Percentiles rank a stretch among this genome's conserved stretches.
These are phyloP conservation scores for Vigna angularis DNA, from an alignment of 306 rosid species.

Conservation along the genomic window DNA sequence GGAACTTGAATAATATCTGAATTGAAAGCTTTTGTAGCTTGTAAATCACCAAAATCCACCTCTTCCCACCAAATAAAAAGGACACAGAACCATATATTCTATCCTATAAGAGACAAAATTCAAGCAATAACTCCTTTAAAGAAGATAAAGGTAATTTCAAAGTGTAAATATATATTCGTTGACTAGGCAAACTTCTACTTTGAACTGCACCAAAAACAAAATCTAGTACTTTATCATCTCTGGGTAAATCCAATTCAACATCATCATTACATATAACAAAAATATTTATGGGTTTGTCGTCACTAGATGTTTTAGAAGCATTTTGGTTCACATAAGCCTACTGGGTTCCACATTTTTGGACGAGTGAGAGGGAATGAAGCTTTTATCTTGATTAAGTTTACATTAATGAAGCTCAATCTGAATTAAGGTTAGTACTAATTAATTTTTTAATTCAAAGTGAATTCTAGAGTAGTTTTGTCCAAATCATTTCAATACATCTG, in stretches of 20 bases:
- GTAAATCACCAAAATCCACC: neutral
- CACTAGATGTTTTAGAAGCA: neutral
- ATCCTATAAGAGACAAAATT: neutral
- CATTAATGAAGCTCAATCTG: no score
- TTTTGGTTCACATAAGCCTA: neutral
- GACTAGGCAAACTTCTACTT: neutral
- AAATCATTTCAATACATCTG: no score
- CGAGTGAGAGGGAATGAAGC: neutral
- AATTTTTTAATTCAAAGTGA: no score
- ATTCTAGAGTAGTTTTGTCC: no score
- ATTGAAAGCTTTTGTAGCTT: neutral
- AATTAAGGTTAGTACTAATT: no score
- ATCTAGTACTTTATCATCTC: neutral
- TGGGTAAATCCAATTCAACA: neutral
- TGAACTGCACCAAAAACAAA: neutral
- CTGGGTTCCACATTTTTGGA: neutral
- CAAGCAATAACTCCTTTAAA: neutral
- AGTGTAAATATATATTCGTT: neutral
- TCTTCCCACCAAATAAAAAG: neutral
- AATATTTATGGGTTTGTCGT: neutral
- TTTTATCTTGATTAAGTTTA: no score
- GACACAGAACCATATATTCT: neutral
- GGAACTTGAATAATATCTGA: no score
- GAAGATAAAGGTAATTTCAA: conserved; percentile 1
- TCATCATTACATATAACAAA: neutral